Conservation (phyloP, 2,329 filamentous ascomycete species). For the Trichoderma sp. region DNA sequence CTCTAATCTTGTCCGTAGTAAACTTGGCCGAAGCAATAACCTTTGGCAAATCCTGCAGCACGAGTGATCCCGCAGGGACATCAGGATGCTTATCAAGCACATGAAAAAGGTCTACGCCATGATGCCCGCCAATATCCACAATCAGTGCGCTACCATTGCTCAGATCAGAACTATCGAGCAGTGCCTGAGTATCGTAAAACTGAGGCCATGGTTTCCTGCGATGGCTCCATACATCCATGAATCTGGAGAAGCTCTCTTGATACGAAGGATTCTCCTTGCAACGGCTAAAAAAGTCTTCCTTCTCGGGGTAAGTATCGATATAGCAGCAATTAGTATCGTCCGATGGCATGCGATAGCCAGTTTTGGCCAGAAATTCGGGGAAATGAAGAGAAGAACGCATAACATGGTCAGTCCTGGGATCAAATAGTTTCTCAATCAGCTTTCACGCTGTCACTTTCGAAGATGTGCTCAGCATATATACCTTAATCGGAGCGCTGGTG, state of each 20-base stretch:
- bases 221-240: background rate
- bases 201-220: background rate
- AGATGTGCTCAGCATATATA: background rate
- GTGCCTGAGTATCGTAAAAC: background rate
- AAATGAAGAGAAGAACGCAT: background rate
- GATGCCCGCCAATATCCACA: background rate
- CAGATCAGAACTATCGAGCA: background rate
- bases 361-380: background rate
- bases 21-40: background rate
- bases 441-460: background rate
- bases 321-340: background rate
- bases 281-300: background rate
- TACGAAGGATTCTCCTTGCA: background rate
- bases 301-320: background rate
- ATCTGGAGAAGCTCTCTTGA: background rate
- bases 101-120: background rate
- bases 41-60: background rate
- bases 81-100: background rate
- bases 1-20: background rate
- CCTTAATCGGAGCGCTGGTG: background rate
- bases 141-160: background rate
- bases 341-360: background rate
- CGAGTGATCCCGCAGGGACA: background rate
- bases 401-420: background rate
- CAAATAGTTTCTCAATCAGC: background rate